These are phyloP conservation scores for Stentor roeselii DNA, from an alignment of 73 alveolate species.

Conservation along the genomic window DNA sequence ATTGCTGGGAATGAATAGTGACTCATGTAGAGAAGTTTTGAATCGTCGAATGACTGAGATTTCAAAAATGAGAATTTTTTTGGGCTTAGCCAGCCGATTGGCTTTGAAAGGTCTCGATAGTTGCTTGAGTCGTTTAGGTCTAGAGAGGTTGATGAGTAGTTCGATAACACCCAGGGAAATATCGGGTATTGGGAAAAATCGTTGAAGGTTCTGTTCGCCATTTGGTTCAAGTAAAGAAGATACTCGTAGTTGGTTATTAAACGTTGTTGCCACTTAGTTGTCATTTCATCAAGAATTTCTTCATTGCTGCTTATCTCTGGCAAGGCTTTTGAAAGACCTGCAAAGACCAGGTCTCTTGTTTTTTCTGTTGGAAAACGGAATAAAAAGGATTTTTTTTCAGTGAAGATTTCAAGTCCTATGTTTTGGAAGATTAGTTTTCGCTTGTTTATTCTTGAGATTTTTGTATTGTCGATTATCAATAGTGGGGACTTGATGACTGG, in stretches of 20 bases:
- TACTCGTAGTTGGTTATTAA: conserved; percentile 84
- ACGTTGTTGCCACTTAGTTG: conserved; percentile 92
- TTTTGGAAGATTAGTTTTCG: conserved; percentile 82
- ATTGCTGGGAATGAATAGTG: conserved; percentile 99
- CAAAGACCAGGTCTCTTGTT: conserved; percentile 84
- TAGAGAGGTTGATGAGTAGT: conserved; percentile 57
- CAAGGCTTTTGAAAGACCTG: conserved; percentile 56
- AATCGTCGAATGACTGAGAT: conserved; percentile 42
- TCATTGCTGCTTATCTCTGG: conserved; percentile 73
- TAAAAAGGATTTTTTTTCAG: conserved; percentile 65
- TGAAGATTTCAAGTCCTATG: conserved; percentile 86
- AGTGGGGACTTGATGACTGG: conserved; percentile 79
- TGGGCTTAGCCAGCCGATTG: conserved; percentile 95
- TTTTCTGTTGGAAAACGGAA: conserved; percentile 75
- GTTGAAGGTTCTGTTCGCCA: conserved; percentile 83
- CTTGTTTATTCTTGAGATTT: conserved; percentile 69
- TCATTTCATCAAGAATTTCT: conserved; percentile 71
- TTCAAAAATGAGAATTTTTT: conserved; percentile 76
- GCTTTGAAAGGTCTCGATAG: conserved; percentile 95
- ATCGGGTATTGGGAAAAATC: conserved; percentile 99
- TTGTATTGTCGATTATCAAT: conserved; percentile 64
- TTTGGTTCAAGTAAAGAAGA: conserved; percentile 81
- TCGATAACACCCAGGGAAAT: conserved; percentile 96
- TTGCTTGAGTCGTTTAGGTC: conserved; percentile 59
- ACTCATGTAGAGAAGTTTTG: conserved; percentile 96